Conservation (phyloP, 2,329 filamentous ascomycete genomes). For the Alternaria arbusti region DNA sequence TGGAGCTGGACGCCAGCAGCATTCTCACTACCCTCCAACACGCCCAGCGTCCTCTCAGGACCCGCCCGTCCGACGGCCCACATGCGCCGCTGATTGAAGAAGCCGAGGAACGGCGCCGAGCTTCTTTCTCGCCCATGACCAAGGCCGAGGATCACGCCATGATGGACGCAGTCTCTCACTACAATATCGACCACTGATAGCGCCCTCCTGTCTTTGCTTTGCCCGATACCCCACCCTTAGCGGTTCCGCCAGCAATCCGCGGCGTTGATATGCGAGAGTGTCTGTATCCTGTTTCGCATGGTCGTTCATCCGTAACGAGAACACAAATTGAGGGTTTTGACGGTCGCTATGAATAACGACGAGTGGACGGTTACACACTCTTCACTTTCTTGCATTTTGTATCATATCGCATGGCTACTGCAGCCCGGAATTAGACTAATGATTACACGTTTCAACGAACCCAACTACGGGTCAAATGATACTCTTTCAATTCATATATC, state of each 20-base stretch:
- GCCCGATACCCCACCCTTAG: not conserved
- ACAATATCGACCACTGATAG: slow-evolving; percentile 1
- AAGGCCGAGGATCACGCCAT: slow-evolving; percentile 8
- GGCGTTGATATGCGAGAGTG: not conserved
- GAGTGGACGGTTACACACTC: not conserved
- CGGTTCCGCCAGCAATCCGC: not conserved
- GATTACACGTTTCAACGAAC: not conserved
- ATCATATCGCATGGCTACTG: not conserved
- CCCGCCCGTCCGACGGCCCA: slow-evolving; percentile 40
- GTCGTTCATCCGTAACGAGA: not conserved
- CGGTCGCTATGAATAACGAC: not conserved
- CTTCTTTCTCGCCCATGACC: slow-evolving; percentile 27
- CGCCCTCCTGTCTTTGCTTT: not conserved
- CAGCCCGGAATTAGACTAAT: not conserved
- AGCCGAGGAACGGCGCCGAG: slow-evolving; percentile 35
- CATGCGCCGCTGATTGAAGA: slow-evolving; percentile 36
- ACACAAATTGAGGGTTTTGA: not conserved
- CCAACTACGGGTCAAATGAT: not conserved
- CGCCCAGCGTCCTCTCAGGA: slow-evolving; percentile 32
- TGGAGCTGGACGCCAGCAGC: slow-evolving; percentile 46
- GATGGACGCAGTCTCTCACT: slow-evolving; percentile 4
- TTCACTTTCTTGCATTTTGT: not conserved
- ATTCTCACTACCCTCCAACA: slow-evolving; percentile 46
- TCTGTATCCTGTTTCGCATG: not conserved
- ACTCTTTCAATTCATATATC: not conserved